phyloP scores from a whole-genome alignment of 2,329 filamentous ascomycete species.

The Fusarium sp. region DNA sequence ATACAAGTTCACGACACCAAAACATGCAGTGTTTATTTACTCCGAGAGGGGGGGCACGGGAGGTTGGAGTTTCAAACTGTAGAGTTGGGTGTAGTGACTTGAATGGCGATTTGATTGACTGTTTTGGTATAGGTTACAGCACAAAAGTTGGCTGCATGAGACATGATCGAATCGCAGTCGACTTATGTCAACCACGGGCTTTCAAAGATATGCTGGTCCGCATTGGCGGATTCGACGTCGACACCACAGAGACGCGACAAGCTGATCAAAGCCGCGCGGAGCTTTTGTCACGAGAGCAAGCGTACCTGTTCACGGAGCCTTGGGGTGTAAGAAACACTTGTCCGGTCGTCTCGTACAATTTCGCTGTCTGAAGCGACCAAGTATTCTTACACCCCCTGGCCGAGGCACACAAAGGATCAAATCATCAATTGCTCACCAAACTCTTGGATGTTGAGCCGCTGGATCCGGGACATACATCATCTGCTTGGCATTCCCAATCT shows the following conservation, averaged over 20 bases:
- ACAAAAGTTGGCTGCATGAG: conserved; percentile 11
- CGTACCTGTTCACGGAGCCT: too few relatives aligned
- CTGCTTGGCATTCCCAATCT: conserved; percentile 36
- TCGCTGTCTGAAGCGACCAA: too few relatives aligned
- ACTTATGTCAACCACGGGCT: conserved; percentile 8
- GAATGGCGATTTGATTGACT: conserved; percentile 14
- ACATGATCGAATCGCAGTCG: background rate
- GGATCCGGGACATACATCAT: conserved; percentile 40
- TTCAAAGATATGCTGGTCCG: conserved; percentile 15
- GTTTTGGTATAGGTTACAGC: conserved; percentile 15
- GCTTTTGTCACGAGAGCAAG: conserved; percentile 4
- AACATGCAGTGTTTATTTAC: background rate
- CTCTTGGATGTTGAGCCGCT: conserved; percentile 37
- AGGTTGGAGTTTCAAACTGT: conserved; percentile 28
- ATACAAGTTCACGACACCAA: background rate
- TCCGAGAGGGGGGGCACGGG: background rate
- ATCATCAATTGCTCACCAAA: conserved; percentile 4
- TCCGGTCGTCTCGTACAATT: too few relatives aligned
- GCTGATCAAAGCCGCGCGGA: conserved; percentile 14
- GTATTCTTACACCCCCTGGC: background rate
- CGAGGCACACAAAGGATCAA: background rate
- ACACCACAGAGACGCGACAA: conserved; percentile 3
- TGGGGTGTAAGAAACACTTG: too few relatives aligned
- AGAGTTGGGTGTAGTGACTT: conserved; percentile 25
- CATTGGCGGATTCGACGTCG: conserved; percentile 9